Conservation (phyloP, 108 stramenopile genomes). For the Aurantiochytrium sp. region DNA sequence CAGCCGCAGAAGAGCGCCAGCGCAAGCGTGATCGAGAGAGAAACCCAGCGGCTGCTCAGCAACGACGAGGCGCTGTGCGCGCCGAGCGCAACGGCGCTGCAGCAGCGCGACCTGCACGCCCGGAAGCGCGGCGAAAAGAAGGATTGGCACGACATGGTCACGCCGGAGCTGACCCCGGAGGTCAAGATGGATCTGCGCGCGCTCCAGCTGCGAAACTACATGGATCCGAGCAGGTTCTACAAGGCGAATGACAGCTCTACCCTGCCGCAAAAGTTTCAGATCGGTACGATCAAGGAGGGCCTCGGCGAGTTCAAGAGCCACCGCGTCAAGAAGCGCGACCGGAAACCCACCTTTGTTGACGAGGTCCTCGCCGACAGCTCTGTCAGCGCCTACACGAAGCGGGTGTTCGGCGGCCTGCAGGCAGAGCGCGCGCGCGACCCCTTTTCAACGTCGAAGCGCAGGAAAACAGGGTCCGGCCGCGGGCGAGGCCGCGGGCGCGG, state of each 20-base stretch:
- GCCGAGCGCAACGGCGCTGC: neutral
- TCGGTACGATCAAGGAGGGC: slow-evolving; percentile 16
- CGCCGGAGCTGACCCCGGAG: neutral
- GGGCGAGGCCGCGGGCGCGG: neutral
- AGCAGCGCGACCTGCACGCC: neutral
- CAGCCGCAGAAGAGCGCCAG: neutral
- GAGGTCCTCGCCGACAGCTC: neutral
- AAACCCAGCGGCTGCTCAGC: neutral
- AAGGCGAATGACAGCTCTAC: neutral
- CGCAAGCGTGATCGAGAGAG: neutral
- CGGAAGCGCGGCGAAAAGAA: neutral
- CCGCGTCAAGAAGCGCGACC: neutral
- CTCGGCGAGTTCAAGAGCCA: neutral
- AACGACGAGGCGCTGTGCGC: neutral
- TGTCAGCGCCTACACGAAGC: neutral
- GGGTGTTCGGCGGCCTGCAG: neutral
- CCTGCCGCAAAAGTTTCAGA: neutral
- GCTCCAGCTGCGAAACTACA: slow-evolving; percentile 24
- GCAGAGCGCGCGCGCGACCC: no score
- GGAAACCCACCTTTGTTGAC: slow-evolving; percentile 21
- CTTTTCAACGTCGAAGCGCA: neutral
- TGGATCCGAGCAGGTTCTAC: neutral
- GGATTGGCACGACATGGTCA: slow-evolving; percentile 3
- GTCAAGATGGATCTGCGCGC: neutral
- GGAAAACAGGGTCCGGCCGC: neutral